Evolutionary conservation across 768 basidiomycete species (phyloP).

Genomic region (Amanita jacksonii): DNA sequence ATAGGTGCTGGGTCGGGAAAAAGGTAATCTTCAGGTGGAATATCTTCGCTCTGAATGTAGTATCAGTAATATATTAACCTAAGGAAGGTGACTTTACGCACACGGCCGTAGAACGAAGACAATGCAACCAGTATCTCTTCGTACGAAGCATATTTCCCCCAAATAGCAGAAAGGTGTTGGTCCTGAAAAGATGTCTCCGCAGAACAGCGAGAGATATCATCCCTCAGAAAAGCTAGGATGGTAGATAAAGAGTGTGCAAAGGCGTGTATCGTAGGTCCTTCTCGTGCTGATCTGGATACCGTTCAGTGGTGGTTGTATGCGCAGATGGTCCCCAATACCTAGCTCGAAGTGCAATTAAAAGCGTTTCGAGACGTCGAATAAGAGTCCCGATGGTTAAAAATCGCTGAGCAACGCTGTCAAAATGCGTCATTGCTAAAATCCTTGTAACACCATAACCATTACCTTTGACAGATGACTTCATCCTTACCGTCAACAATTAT

Average conservation of each 20-base stretch:
- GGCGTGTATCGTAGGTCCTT: slow-evolving; percentile 51
- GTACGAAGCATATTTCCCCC: slow-evolving; percentile 39
- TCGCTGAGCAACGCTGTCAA: slow-evolving; percentile 41
- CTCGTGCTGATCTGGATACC: slow-evolving; percentile 29
- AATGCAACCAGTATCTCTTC: slow-evolving; percentile 44
- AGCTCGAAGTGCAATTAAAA: slow-evolving; percentile 35
- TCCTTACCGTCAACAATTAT: slow-evolving; percentile 51
- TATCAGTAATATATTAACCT: neutral
- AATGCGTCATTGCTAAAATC: neutral
- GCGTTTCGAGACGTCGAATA: slow-evolving; percentile 53
- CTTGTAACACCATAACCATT: neutral
- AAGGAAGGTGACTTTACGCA: slow-evolving; percentile 22
- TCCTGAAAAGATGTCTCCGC: slow-evolving; percentile 20
- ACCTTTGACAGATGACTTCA: slow-evolving; percentile 51
- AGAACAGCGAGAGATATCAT: slow-evolving; percentile 30
- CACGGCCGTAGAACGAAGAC: slow-evolving; percentile 48
- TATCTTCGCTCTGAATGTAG: slow-evolving; percentile 23
- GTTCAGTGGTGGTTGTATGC: neutral
- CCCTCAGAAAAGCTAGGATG: slow-evolving; percentile 41
- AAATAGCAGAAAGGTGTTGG: slow-evolving; percentile 25
- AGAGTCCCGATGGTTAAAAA: slow-evolving; percentile 64
- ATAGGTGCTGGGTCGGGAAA: slow-evolving; percentile 34
- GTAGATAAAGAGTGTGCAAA: slow-evolving; percentile 58
- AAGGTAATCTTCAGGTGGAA: slow-evolving; percentile 29
- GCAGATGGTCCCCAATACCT: slow-evolving; percentile 28